These are phyloP conservation scores for Leccinum sublutescens DNA, from an alignment of 768 basidiomycete species.

Conservation along the genomic window DNA sequence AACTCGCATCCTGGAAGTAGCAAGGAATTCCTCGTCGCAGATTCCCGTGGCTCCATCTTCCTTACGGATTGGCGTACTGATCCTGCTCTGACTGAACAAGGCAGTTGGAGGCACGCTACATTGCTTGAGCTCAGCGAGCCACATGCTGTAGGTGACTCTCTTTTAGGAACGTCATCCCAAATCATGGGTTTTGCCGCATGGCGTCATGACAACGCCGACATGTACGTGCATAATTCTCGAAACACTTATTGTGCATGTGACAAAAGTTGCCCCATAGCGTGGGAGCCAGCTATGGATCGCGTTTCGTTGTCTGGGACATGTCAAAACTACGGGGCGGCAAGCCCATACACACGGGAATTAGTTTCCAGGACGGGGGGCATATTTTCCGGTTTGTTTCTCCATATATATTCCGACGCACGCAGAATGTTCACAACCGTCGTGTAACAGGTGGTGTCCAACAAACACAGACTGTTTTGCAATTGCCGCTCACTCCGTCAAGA, in stretches of 20 bases:
- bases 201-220: slow-evolving; percentile 65
- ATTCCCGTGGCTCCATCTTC: slow-evolving; percentile 70
- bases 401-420: not conserved
- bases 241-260: not conserved
- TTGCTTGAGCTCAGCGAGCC: slow-evolving; percentile 75
- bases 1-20: slow-evolving; percentile 67
- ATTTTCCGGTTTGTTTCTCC: slow-evolving; percentile 54
- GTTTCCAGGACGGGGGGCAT: slow-evolving; percentile 65
- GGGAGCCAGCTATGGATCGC: slow-evolving; percentile 71
- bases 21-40: slow-evolving; percentile 79
- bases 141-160: slow-evolving; percentile 52
- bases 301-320: slow-evolving; percentile 76
- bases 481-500: slow-evolving; percentile 54
- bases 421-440: slow-evolving; percentile 2
- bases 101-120: slow-evolving; percentile 59
- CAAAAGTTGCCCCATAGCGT: slow-evolving; percentile 43
- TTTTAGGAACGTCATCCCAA: slow-evolving; percentile 43
- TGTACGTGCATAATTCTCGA: slow-evolving; percentile 48
- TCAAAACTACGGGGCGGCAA: slow-evolving; percentile 71
- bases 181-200: slow-evolving; percentile 66
- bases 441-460: slow-evolving; percentile 70
- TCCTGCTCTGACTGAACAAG: slow-evolving; percentile 49
- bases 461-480: slow-evolving; percentile 78
- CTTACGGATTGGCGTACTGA: slow-evolving; percentile 83
- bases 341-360: slow-evolving; percentile 58